Conservation (phyloP, 2,329 filamentous ascomycete genomes). For the Ceratocystis lukuohia region DNA sequence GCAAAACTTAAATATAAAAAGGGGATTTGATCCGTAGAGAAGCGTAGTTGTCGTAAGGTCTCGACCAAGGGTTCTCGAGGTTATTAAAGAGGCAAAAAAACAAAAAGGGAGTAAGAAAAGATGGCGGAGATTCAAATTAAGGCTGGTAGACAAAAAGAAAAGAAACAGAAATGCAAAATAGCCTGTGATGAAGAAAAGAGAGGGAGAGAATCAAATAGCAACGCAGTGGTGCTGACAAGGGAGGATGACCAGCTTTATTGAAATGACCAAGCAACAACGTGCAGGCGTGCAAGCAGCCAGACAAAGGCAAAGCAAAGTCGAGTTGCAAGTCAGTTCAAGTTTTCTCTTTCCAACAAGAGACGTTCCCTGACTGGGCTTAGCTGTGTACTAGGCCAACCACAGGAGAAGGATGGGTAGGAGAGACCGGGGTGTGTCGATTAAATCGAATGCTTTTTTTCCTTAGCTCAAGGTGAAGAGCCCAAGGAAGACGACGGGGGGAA, state of each 20-base stretch:
- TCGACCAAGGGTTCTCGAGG: no score
- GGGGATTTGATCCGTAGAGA: no score
- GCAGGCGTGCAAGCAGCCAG: background rate
- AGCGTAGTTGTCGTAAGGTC: no score
- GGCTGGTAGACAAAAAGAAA: slow-evolving; percentile 8
- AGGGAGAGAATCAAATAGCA: background rate
- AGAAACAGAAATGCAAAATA: slow-evolving; percentile 8
- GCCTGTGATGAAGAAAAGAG: slow-evolving; percentile 2
- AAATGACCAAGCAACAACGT: slow-evolving; percentile 2
- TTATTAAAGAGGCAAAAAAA: background rate
- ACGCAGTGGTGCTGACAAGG: background rate
- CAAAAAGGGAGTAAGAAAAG: background rate
- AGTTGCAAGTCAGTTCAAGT: background rate
- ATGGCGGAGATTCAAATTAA: background rate
- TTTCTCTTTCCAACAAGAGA: no score
- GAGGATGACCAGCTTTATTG: slow-evolving; percentile 9
- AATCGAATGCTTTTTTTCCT: background rate
- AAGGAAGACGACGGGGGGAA: background rate
- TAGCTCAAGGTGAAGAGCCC: background rate
- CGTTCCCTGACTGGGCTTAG: background rate
- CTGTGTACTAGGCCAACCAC: background rate
- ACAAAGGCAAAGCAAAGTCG: background rate
- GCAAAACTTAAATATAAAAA: background rate
- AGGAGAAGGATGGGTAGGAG: background rate
- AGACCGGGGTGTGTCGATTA: slow-evolving; percentile 7